Evolutionary conservation across 2,329 filamentous ascomycete genomes (phyloP).

Genomic region (Passalora sequoiae): DNA sequence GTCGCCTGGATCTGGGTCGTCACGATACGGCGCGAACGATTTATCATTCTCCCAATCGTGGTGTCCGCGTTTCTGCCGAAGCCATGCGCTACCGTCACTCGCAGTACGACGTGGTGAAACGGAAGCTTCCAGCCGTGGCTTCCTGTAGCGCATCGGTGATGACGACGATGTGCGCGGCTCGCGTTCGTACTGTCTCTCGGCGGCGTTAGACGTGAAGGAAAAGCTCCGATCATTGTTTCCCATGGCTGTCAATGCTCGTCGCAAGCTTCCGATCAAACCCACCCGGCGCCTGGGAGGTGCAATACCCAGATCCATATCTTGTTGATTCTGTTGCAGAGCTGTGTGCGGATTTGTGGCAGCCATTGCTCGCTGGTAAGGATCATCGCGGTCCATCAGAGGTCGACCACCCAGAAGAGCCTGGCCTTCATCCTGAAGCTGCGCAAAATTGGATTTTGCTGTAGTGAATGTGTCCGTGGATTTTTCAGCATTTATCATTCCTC

Average conservation of each 20-base stretch:
- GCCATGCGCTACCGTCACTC: conserved; percentile 41
- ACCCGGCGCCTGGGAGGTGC: conserved; percentile 14
- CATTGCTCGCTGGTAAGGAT: conserved; percentile 30
- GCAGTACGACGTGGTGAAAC: conserved; percentile 38
- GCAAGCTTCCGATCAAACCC: conserved; percentile 33
- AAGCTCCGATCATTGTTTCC: conserved; percentile 29
- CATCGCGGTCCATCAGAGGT: conserved; percentile 32
- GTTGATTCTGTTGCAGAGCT: conserved; percentile 1
- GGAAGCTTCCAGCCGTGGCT: not conserved
- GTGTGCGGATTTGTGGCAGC: conserved; percentile 19
- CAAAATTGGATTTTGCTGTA: conserved; percentile 48
- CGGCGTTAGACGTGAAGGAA: conserved; percentile 23
- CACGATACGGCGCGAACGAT: conserved; percentile 28
- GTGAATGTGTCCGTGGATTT: conserved; percentile 44
- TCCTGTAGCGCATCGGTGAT: conserved; percentile 22
- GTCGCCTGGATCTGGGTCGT: conserved; percentile 32
- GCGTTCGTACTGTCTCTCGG: conserved; percentile 11
- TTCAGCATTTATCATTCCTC: conserved; percentile 13
- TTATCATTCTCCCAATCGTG: conserved; percentile 35
- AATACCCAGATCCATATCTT: not conserved
- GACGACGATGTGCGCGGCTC: conserved; percentile 22
- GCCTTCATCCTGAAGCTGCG: conserved; percentile 48
- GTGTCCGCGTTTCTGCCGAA: conserved; percentile 39
- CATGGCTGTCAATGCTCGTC: conserved; percentile 30
- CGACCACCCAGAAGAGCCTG: conserved; percentile 47